Conservation (phyloP, 495 filamentous ascomycete species). For the Lentithecium fluviatile region DNA sequence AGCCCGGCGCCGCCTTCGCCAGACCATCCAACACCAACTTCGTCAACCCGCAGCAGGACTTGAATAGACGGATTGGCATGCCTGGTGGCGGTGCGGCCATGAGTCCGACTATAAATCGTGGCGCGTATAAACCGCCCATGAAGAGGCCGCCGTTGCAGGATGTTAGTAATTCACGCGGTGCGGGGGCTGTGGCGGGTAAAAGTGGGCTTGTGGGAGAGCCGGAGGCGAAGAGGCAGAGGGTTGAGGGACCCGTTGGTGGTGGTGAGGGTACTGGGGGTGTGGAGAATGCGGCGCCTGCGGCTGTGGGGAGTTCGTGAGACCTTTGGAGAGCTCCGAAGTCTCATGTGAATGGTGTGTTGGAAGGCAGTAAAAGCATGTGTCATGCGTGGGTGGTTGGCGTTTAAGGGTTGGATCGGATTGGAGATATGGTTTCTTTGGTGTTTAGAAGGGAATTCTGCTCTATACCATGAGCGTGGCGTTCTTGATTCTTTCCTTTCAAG, state of each 20-base stretch:
- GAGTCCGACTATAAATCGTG: slow-evolving; percentile 59
- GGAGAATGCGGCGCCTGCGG: slow-evolving; percentile 8
- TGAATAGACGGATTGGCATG: slow-evolving; percentile 69
- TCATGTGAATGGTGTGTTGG: too few relatives aligned
- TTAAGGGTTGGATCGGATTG: too few relatives aligned
- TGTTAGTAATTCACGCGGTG: slow-evolving; percentile 41
- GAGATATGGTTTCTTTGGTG: too few relatives aligned
- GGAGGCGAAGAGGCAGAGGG: slow-evolving; percentile 27
- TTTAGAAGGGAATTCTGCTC: too few relatives aligned
- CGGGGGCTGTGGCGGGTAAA: too few relatives aligned
- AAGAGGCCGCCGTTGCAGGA: slow-evolving; percentile 41
- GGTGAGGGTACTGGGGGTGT: not conserved
- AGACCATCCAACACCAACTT: slow-evolving; percentile 49
- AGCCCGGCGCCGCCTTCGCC: slow-evolving; percentile 34
- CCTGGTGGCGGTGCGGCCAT: slow-evolving; percentile 51
- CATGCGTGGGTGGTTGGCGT: too few relatives aligned
- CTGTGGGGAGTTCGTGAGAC: not conserved
- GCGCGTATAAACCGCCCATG: slow-evolving; percentile 58
- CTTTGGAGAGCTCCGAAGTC: too few relatives aligned
- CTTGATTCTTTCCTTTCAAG: too few relatives aligned
- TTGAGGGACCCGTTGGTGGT: slow-evolving; percentile 4
- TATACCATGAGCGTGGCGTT: too few relatives aligned
- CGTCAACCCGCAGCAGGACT: slow-evolving; percentile 68
- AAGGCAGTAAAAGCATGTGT: too few relatives aligned
- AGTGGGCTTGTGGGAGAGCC: slow-evolving; percentile 7